Evolutionary conservation across 305 asterid species (phyloP).

Genomic region (Nicotiana rustica): DNA sequence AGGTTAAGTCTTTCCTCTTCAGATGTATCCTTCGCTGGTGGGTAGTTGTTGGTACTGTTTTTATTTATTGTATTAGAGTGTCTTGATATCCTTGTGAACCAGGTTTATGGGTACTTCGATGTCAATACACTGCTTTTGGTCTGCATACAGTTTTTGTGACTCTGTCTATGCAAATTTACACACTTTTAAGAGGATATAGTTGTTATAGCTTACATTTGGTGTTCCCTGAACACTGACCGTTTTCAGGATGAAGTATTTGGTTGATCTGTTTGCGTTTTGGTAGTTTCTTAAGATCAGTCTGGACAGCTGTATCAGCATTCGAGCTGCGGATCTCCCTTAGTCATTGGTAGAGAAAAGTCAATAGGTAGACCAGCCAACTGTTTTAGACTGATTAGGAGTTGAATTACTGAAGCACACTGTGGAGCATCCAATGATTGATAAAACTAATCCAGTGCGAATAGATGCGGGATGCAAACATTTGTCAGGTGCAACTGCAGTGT

Average conservation of each 20-base stretch:
- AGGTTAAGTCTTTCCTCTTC: not conserved
- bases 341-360: constrained; percentile 7
- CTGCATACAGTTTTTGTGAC: not conserved
- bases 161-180: not conserved
- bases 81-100: constrained; percentile 2
- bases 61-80: not conserved
- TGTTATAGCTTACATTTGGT: constrained; percentile 13
- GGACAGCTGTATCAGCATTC: not conserved
- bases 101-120: not conserved
- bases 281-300: not conserved
- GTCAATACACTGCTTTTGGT: constrained; percentile 11
- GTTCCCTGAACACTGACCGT: not conserved
- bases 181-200: not conserved
- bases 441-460: not conserved
- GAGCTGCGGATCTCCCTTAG: not conserved
- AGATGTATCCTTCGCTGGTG: not conserved
- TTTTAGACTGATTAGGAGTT: not conserved
- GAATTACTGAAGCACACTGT: not conserved
- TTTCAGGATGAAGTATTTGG: not conserved
- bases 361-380: not conserved
- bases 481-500: not conserved
- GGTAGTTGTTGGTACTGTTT: not conserved
- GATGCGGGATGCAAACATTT: not conserved
- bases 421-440: constrained; percentile 13
- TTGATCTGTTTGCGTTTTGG: not conserved